A percentile compares a stretch with the other conserved stretches of the same genome.
These are phyloP conservation scores for Botrytis squamosa DNA, from an alignment of 2,329 filamentous ascomycete species.

Conservation along the genomic window DNA sequence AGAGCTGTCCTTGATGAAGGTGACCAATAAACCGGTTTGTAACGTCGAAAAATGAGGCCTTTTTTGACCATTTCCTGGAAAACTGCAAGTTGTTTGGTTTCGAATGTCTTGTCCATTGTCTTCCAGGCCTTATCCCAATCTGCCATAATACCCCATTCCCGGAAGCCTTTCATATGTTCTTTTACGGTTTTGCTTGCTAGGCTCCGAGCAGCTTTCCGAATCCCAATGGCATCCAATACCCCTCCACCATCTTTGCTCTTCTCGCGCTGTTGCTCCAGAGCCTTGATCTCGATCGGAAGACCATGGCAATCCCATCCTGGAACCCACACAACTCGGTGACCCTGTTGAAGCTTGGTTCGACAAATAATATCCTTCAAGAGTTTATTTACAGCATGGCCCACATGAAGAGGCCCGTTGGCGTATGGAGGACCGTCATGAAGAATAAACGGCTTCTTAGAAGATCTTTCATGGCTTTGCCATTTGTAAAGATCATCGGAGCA, in stretches of 20 bases:
- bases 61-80: slow-evolving; percentile 74
- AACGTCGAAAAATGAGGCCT: slow-evolving; percentile 72
- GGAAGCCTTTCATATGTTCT: slow-evolving; percentile 72
- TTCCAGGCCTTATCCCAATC: slow-evolving; percentile 77
- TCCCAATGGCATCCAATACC: slow-evolving; percentile 51
- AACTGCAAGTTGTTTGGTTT: slow-evolving; percentile 70
- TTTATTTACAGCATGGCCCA: slow-evolving; percentile 96
- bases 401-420: slow-evolving; percentile 87
- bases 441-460: slow-evolving; percentile 58
- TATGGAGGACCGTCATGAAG: slow-evolving; percentile 97
- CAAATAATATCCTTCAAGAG: slow-evolving; percentile 93
- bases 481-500: slow-evolving; percentile 86
- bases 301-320: slow-evolving; percentile 99
- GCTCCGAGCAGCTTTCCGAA: slow-evolving; percentile 62
- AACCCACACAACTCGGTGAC: slow-evolving; percentile 71
- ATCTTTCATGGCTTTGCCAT: slow-evolving; percentile 63
- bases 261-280: slow-evolving; percentile 50
- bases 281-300: slow-evolving; percentile 94
- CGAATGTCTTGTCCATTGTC: slow-evolving; percentile 75
- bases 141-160: slow-evolving; percentile 73
- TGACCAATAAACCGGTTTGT: slow-evolving; percentile 86
- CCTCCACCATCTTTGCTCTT: slow-evolving; percentile 36
- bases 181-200: slow-evolving; percentile 68
- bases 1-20: slow-evolving; percentile 75
- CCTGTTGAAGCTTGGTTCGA: slow-evolving; percentile 75